Conservation (phyloP, 2,329 filamentous ascomycete genomes). For the Pyrenochaeta sp. region DNA sequence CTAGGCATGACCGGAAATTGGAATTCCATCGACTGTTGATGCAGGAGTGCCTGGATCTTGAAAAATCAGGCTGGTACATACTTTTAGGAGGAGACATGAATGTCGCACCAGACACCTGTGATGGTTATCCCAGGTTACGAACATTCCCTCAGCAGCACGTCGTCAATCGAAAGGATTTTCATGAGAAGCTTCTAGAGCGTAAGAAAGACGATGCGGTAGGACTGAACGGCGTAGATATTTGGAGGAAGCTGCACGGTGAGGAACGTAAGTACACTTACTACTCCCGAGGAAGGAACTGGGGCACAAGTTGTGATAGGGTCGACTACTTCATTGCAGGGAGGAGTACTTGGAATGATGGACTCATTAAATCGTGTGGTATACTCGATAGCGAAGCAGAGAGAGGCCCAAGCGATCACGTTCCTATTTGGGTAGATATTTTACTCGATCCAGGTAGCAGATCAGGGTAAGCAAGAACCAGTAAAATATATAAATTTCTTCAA, state of each 20-base stretch:
- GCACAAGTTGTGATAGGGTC: conserved; percentile 61
- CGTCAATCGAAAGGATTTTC: conserved; percentile 61
- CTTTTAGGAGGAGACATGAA: conserved; percentile 63
- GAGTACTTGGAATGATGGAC: conserved; percentile 47
- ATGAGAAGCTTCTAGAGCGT: conserved; percentile 54
- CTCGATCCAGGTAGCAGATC: background rate
- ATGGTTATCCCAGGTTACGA: conserved; percentile 58
- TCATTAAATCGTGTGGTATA: conserved; percentile 50
- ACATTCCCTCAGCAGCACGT: conserved; percentile 57
- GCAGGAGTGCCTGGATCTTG: conserved; percentile 53
- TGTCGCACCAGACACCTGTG: conserved; percentile 53
- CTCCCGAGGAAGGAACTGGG: conserved; percentile 54
- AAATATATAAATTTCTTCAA: background rate
- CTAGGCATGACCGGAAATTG: conserved; percentile 61
- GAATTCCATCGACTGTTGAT: conserved; percentile 57
- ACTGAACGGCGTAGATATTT: conserved; percentile 54
- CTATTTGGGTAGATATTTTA: conserved; percentile 53
- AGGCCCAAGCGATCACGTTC: conserved; percentile 63
- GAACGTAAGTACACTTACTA: conserved; percentile 60
- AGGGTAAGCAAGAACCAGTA: background rate
- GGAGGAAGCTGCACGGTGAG: conserved; percentile 53
- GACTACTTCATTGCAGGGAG: conserved; percentile 59
- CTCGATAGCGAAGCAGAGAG: conserved; percentile 54
- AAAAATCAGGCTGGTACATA: conserved; percentile 52
- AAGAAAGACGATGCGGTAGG: conserved; percentile 15